phyloP scores from a whole-genome alignment of 495 filamentous ascomycete species.

The Hypoxylon crocopeplum region DNA sequence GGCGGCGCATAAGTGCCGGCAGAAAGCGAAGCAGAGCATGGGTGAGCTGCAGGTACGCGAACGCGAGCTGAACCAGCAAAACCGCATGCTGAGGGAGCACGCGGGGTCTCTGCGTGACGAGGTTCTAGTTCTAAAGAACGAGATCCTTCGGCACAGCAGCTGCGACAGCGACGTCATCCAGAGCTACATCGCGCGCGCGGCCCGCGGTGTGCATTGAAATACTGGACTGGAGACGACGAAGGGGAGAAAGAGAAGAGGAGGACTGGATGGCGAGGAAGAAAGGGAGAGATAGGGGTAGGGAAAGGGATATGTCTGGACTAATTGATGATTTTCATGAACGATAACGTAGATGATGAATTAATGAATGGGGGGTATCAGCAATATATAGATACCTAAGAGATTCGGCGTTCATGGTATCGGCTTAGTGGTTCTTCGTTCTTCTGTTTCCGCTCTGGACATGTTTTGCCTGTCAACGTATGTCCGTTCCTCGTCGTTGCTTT shows the following conservation, averaged over 20 bases:
- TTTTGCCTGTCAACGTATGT: no score
- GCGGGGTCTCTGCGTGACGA: constrained; percentile 52
- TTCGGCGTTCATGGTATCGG: no score
- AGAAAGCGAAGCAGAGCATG: constrained; percentile 69
- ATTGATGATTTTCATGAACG: no score
- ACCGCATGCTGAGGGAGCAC: constrained; percentile 28
- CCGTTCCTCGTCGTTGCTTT: no score
- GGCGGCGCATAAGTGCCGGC: constrained; percentile 72
- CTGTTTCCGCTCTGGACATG: no score
- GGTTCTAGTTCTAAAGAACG: constrained; percentile 59
- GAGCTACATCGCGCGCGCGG: constrained; percentile 55
- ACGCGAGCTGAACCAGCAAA: constrained; percentile 32
- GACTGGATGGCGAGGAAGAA: neutral
- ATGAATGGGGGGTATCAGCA: no score
- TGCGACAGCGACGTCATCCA: constrained; percentile 61
- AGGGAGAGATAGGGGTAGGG: no score
- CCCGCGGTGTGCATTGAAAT: constrained; percentile 27
- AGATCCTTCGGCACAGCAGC: constrained; percentile 59
- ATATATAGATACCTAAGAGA: no score
- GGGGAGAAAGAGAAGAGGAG: neutral
- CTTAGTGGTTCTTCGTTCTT: no score
- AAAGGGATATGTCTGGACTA: no score
- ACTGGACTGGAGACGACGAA: no score
- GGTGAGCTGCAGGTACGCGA: constrained; percentile 51
- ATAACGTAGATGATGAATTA: no score